These are phyloP conservation scores for Trichophyton rubrum DNA, from an alignment of 2,329 filamentous ascomycete species.

Conservation along the genomic window DNA sequence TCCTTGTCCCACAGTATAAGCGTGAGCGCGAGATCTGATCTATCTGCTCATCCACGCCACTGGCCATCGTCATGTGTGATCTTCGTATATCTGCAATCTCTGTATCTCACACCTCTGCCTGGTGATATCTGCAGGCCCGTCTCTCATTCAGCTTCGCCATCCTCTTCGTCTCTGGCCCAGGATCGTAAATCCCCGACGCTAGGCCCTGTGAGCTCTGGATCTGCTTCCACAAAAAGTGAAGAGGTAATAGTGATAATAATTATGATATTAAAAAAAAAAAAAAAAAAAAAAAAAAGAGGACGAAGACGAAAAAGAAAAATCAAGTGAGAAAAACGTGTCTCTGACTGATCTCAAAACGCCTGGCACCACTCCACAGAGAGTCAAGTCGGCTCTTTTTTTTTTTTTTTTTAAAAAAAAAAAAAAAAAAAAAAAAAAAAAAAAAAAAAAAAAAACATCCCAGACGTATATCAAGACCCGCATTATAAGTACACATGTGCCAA, in stretches of 20 bases:
- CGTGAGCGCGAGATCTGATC: conserved; percentile 4
- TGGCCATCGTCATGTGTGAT: not conserved
- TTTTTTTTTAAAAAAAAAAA: not conserved
- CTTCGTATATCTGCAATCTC: not conserved
- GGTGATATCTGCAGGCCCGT: not conserved
- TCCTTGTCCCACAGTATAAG: conserved; percentile 1
- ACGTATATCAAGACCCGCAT: not conserved
- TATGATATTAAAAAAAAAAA: no score
- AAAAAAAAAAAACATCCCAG: not conserved
- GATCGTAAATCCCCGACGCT: conserved; percentile 4
- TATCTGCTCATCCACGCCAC: conserved; percentile 3
- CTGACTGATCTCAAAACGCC: not conserved
- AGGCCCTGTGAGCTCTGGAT: not conserved
- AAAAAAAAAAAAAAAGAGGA: no score
- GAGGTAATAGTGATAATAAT: no score
- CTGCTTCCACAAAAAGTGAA: not conserved
- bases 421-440: not conserved
- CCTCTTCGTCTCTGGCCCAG: not conserved
- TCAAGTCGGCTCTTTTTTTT: not conserved
- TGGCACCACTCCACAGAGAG: not conserved
- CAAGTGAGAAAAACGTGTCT: not conserved
- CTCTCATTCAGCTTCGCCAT: not conserved
- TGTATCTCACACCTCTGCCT: not conserved
- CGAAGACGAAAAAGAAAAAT: no score
- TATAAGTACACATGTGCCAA: conserved; percentile 2